Evolutionary conservation across 1,284 basidiomycete genomes (phyloP), one percentile per base, ranked within the genome.

Genomic region (Apiotrichum veenhuisii): DNA sequence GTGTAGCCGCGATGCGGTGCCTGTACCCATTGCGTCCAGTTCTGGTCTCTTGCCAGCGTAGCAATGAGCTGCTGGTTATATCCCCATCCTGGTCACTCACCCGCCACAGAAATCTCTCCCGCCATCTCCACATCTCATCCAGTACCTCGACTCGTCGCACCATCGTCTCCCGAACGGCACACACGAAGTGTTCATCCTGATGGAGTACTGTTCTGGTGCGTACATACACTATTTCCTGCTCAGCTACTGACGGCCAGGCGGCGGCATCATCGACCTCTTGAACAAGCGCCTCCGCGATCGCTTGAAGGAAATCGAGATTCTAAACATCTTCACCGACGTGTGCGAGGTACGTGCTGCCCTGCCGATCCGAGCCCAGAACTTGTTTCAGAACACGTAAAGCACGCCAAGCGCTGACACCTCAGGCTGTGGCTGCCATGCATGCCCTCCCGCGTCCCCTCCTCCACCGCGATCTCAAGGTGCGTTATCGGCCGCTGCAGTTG

Each of bases 201-300:
- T 99, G 96, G 96, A 99, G 77, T 97, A 87, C 76, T 97, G 93
- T 74, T 69, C 83, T 11, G 86, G 84, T 80, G 49, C 56, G 80
- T 72, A 1, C 34, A 54, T 47, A 47, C 30, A 50, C n/a, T 22
- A 36, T 17, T 26, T 33, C 1, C 37, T 14, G n/a, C n/a, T 26
- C 15, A 17, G 5, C 42, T n/a, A n/a, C n/a, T 36, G 30, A 30
- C 30, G 15, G 26, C 20, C 62, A 91, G 90, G 93, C 44, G 96
- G 96, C 26, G 96, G 96, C 40, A 96, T 98, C 67, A 98, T 99
- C 77, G 96, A 98, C 78, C 91, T 98, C 85, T 91, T 99, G 87
- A 99, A 99, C 77, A 86, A 93, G 65, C 84, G 95, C 49, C 82
- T 98, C 40, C 85, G 94, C 50, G 91, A 98, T 74, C 85, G 96